A percentile compares a stretch with the other conserved stretches of the same genome.
phyloP scores from a whole-genome alignment of 495 filamentous ascomycete species.

The Aspergillus cristatus region DNA sequence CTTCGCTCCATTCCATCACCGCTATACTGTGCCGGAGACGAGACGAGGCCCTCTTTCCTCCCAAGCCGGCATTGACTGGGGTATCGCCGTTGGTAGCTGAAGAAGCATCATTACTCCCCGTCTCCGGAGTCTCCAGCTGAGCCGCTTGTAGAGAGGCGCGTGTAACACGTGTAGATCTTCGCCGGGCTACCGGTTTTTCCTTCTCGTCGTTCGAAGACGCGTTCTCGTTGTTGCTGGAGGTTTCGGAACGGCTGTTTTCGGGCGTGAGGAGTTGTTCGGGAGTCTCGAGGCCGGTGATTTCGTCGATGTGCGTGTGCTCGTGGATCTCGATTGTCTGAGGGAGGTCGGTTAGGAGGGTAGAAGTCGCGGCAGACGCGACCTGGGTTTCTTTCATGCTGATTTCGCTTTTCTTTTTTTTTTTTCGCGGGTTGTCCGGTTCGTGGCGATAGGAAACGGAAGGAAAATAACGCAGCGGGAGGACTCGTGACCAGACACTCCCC shows the following conservation, averaged over 20 bases:
- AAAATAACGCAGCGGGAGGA: no score
- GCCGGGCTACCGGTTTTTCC: slow-evolving; percentile 28
- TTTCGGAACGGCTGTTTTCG: slow-evolving; percentile 41
- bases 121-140: slow-evolving; percentile 13
- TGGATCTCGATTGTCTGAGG: slow-evolving; percentile 10
- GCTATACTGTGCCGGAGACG: slow-evolving; percentile 36
- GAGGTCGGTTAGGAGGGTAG: slow-evolving; percentile 25
- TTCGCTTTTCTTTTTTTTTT: no score
- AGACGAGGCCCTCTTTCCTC: slow-evolving; percentile 24
- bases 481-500: no score
- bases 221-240: slow-evolving; percentile 41
- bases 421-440: no score
- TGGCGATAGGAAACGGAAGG: no score
- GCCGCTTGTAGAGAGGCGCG: slow-evolving; percentile 32
- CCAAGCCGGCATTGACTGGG: slow-evolving; percentile 23
- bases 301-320: slow-evolving; percentile 20
- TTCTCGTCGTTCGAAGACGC: slow-evolving; percentile 34
- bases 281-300: slow-evolving; percentile 32
- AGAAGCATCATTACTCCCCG: slow-evolving; percentile 3
- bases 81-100: slow-evolving; percentile 25
- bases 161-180: slow-evolving; percentile 34
- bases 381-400: slow-evolving; percentile 9
- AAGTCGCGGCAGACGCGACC: slow-evolving; percentile 25
- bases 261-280: slow-evolving; percentile 39
- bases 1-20: slow-evolving; percentile 36